Conservation (phyloP, 2,329 filamentous ascomycete species). For the Anthostomella pinea region DNA sequence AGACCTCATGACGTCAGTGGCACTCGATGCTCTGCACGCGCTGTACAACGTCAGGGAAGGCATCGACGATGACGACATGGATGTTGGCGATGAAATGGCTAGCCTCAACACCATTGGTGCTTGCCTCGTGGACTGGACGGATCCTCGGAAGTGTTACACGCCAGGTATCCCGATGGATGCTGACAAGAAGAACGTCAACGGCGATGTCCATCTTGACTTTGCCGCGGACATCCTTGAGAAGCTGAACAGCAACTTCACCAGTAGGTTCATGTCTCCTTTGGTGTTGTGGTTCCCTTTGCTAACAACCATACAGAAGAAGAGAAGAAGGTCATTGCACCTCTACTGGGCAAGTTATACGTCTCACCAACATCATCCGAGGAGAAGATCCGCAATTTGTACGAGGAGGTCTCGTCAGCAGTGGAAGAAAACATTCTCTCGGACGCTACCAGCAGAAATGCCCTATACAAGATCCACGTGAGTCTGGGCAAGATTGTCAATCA, state of each 20-base stretch:
- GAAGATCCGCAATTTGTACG: conserved; percentile 56
- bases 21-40: conserved; percentile 71
- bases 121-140: conserved; percentile 91
- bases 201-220: conserved; percentile 77
- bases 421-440: conserved; percentile 60
- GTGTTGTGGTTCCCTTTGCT: conserved; percentile 1
- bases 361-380: conserved; percentile 62
- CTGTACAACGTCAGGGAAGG: conserved; percentile 71
- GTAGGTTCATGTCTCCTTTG: conserved; percentile 46
- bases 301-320: conserved; percentile 66
- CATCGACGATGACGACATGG: conserved; percentile 71
- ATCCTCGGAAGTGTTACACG: conserved; percentile 74
- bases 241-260: conserved; percentile 62
- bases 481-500: conserved; percentile 66
- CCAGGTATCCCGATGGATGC: conserved; percentile 49
- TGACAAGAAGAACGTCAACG: conserved; percentile 64
- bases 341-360: conserved; percentile 81
- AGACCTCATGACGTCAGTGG: conserved; percentile 71
- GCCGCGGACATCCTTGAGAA: conserved; percentile 75
- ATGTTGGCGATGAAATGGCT: conserved; percentile 75
- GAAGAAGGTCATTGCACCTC: conserved; percentile 73
- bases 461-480: conserved; percentile 66
- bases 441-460: conserved; percentile 59
- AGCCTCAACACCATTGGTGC: conserved; percentile 74
- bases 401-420: conserved; percentile 58